These are phyloP conservation scores for Hordeum vulgare DNA, from an alignment of 176 grass and related monocot species.

Conservation along the genomic window MorexV3_pseudomolecules_assembly NC_058521.1:589384212-589384711, in stretches of 20 bases:
- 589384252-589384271: too few relatives aligned
- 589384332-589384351: background rate
- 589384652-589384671: too few relatives aligned
- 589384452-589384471: background rate
- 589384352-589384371: background rate
- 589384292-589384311: too few relatives aligned
- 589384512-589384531: background rate
- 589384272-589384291: too few relatives aligned
- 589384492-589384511: background rate
- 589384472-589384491: background rate
- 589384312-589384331: too few relatives aligned
- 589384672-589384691: too few relatives aligned
- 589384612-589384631: too few relatives aligned
- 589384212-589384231: too few relatives aligned
- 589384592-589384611: background rate
- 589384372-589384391: background rate
- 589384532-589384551: background rate
- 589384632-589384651: too few relatives aligned
- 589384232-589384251: too few relatives aligned
- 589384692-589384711: too few relatives aligned
- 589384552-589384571: background rate
- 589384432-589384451: background rate
- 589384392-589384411: background rate
- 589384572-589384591: background rate
- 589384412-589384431: background rate